Evolutionary conservation across 768 basidiomycete species (phyloP).

Genomic region (Auricularia sp.): DNA sequence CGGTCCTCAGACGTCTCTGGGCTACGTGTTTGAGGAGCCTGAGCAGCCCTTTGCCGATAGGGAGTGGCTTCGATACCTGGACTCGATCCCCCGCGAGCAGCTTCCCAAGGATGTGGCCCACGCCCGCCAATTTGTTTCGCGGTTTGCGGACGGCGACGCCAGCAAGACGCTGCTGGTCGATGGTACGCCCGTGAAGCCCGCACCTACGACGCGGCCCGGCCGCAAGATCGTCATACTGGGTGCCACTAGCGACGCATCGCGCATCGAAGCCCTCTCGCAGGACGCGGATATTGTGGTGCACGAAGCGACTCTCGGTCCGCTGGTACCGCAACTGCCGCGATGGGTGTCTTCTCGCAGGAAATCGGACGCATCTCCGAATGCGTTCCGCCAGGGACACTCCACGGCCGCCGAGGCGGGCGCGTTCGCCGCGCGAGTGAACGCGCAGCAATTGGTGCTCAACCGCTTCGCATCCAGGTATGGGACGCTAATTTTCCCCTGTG

Average conservation of each 20-base stretch:
- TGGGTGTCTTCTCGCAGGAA: constrained; percentile 21
- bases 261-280: constrained; percentile 49
- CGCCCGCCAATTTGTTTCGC: background rate
- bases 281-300: constrained; percentile 76
- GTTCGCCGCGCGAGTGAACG: constrained; percentile 54
- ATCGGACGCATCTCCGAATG: constrained; percentile 36
- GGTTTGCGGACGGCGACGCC: background rate
- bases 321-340: constrained; percentile 36
- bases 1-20: constrained; percentile 73
- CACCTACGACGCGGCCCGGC: constrained; percentile 34
- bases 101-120: background rate
- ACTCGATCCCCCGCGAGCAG: constrained; percentile 6
- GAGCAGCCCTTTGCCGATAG: constrained; percentile 12
- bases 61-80: constrained; percentile 9
- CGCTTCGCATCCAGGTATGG: constrained; percentile 60
- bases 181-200: constrained; percentile 20
- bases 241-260: constrained; percentile 52
- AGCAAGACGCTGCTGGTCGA: constrained; percentile 18
- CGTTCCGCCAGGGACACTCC: constrained; percentile 62
- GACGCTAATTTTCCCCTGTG: too few species aligned
- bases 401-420: constrained; percentile 66
- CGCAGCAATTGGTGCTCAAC: constrained; percentile 58
- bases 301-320: constrained; percentile 65
- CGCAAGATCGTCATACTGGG: constrained; percentile 63
- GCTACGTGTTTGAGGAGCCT: constrained; percentile 63